Percentiles rank a stretch among this genome's conserved stretches.
phyloP scores from a whole-genome alignment of 805 yeast genomes.

The Candida maris region DNA sequence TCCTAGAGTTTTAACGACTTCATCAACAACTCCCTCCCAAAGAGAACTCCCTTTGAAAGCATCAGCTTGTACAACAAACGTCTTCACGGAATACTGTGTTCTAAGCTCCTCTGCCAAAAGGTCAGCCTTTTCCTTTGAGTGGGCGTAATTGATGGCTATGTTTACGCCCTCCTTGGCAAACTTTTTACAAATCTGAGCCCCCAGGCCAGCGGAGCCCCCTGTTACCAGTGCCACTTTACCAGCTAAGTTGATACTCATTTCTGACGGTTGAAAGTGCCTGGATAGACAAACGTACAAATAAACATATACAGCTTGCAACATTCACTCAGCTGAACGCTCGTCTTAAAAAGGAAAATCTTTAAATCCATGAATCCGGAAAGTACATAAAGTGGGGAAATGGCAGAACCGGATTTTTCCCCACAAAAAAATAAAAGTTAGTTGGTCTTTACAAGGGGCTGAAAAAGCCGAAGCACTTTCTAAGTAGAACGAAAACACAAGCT shows the following conservation, averaged over 20 bases:
- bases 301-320: no score
- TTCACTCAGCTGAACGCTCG: no score
- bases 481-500: no score
- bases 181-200: conserved; percentile 32
- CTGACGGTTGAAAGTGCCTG: no score
- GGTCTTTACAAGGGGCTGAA: no score
- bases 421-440: no score
- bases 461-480: no score
- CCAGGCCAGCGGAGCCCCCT: conserved; percentile 34
- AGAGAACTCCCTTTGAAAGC: conserved; percentile 17
- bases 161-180: conserved; percentile 35
- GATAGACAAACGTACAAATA: no score
- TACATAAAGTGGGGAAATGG: no score
- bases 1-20: conserved; percentile 26
- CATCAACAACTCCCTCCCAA: conserved; percentile 19
- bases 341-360: no score
- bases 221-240: conserved; percentile 31
- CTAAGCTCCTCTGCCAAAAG: conserved; percentile 17
- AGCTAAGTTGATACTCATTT: conserved; percentile 14
- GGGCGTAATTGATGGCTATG: conserved; percentile 33
- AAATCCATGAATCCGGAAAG: no score
- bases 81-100: conserved; percentile 16
- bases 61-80: conserved; percentile 26
- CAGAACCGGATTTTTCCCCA: no score
- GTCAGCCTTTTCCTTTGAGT: conserved; percentile 30